Conservation (phyloP, 164 flowering plant species). For the Saururus chinensis region DNA sequence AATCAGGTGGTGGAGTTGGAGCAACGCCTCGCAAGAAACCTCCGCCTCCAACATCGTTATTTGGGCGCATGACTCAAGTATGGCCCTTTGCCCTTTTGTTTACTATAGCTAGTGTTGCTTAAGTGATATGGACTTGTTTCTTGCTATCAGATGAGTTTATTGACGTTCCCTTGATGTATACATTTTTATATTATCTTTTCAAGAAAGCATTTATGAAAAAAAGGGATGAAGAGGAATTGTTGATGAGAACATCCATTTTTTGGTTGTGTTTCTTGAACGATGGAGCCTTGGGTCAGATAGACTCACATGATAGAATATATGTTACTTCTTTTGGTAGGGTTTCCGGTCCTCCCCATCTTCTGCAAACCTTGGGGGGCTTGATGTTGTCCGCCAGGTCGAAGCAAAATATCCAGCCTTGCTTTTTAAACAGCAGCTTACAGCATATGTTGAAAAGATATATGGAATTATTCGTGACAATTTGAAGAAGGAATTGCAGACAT, state of each 20-base stretch:
- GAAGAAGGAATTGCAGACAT: constrained; percentile 70
- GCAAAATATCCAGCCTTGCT: constrained; percentile 97
- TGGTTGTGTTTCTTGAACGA: too few relatives aligned
- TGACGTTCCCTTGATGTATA: too few relatives aligned
- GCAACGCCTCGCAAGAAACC: constrained; percentile 55
- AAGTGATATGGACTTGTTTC: too few relatives aligned
- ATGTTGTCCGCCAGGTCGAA: constrained; percentile 80
- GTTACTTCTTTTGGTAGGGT: constrained; percentile 36
- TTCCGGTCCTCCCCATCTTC: constrained; percentile 93
- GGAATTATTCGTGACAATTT: constrained; percentile 92
- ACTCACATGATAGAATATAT: not conserved
- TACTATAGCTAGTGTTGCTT: not conserved
- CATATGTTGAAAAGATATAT: constrained; percentile 94
- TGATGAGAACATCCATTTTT: not conserved
- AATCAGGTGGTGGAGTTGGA: constrained; percentile 45
- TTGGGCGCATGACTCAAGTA: constrained; percentile 81
- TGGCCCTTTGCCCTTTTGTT: not conserved
- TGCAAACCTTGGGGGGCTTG: constrained; percentile 39
- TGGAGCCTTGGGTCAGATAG: not conserved
- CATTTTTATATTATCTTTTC: too few relatives aligned
- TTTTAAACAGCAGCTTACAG: constrained; percentile 98
- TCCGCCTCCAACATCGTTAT: constrained; percentile 62
- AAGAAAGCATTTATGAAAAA: too few relatives aligned
- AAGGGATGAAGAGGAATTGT: not conserved
- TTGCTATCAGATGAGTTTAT: too few relatives aligned